Conservation (phyloP, 75 land plant genomes). For the Cupressus sempervirens region DNA sequence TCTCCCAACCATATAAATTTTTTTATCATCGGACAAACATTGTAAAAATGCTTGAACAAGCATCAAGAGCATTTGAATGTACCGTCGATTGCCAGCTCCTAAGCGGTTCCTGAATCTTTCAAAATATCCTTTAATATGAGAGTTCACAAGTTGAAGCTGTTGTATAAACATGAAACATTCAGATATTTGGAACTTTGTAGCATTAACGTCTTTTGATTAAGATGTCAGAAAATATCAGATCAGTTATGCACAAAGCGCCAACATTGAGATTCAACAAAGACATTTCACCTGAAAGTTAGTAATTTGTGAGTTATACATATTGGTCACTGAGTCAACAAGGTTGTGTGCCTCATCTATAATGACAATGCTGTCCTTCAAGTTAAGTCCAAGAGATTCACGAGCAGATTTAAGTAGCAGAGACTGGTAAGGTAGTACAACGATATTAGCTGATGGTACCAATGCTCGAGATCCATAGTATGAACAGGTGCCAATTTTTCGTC, state of each 20-base stretch:
- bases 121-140: conserved; percentile 53
- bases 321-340: conserved; percentile 81
- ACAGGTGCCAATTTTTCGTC: conserved; percentile 68
- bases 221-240: not conserved
- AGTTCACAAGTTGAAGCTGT: conserved; percentile 68
- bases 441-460: conserved; percentile 71
- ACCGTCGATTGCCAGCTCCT: conserved; percentile 87
- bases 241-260: not conserved
- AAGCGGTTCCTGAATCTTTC: conserved; percentile 56
- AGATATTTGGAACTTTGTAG: not conserved
- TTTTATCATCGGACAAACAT: conserved; percentile 18
- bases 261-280: not conserved
- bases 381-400: conserved; percentile 81
- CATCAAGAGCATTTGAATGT: conserved; percentile 81
- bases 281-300: conserved; percentile 60
- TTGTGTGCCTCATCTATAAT: conserved; percentile 98
- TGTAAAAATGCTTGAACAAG: conserved; percentile 56
- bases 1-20: not conserved
- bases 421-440: conserved; percentile 92
- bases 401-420: conserved; percentile 78
- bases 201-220: not conserved
- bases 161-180: conserved; percentile 9
- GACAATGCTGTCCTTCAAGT: conserved; percentile 69
- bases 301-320: conserved; percentile 81
- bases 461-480: conserved; percentile 93